Evolutionary conservation across 1,284 basidiomycete genomes (phyloP).

Genomic region (Ustilago tritici): DNA sequence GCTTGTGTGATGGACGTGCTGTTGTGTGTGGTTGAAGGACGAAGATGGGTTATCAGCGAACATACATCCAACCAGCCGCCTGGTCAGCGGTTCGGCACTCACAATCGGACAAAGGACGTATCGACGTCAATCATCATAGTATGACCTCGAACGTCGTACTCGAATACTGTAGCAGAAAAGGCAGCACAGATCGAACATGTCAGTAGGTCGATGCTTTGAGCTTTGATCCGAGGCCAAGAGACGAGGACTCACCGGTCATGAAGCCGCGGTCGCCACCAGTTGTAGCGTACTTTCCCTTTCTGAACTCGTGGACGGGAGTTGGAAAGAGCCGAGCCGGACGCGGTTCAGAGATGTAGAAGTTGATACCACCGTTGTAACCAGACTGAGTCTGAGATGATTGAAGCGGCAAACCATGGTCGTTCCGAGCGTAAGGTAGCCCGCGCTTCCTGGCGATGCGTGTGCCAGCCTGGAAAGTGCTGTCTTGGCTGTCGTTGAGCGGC

Average conservation of each 20-base stretch:
- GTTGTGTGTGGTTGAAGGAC: neutral
- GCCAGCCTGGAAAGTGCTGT: constrained; percentile 3
- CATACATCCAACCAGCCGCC: neutral
- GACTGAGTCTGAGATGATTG: constrained; percentile 1
- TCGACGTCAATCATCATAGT: constrained; percentile 59
- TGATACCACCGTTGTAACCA: constrained; percentile 1
- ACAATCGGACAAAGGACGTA: constrained; percentile 53
- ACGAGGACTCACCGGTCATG: constrained; percentile 37
- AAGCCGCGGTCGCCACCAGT: constrained; percentile 45
- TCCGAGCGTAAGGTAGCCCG: constrained; percentile 24
- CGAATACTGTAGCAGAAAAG: constrained; percentile 34
- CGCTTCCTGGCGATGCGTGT: constrained; percentile 23
- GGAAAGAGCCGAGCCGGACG: constrained; percentile 37
- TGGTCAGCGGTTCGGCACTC: constrained; percentile 3
- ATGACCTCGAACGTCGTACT: constrained; percentile 47
- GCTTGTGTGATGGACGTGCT: constrained; percentile 58
- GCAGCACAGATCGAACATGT: neutral
- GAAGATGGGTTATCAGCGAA: too few species aligned
- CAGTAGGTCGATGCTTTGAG: neutral
- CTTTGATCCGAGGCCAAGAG: neutral
- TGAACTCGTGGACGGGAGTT: constrained; percentile 31
- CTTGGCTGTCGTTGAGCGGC: constrained; percentile 1
- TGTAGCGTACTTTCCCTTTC: constrained; percentile 48
- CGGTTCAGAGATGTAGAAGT: constrained; percentile 36
- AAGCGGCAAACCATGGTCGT: neutral